Evolutionary conservation across 139 green algal genomes (phyloP), one percentile per base, ranked within the genome.

Genomic region (Zygnema circumcarinatum): DNA sequence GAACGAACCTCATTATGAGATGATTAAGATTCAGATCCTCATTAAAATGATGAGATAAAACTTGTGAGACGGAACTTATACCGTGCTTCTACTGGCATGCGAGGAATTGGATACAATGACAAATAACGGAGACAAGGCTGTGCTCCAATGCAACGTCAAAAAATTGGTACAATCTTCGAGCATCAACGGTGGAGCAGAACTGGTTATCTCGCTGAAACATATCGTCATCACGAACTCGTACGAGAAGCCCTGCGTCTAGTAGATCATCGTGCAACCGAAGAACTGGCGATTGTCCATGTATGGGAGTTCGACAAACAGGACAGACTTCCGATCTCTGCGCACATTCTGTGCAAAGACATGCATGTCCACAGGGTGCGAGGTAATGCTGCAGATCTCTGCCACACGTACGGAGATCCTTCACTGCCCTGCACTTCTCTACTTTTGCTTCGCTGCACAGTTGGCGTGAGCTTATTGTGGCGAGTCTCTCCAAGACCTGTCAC

Each of bases 21-120:
- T n/a, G n/a, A n/a, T n/a, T n/a, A n/a, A n/a, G n/a, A n/a, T n/a
- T n/a, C n/a, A n/a, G n/a, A n/a, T n/a, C n/a, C n/a, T n/a, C n/a
- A n/a, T n/a, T n/a, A n/a, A n/a, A n/a, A n/a, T n/a, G n/a, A n/a
- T n/a, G n/a, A n/a, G n/a, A n/a, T n/a, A n/a, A n/a, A n/a, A n/a
- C n/a, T n/a, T n/a, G n/a, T n/a, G n/a, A n/a, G n/a, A n/a, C n/a
- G n/a, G n/a, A n/a, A n/a, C n/a, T n/a, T n/a, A n/a, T n/a, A n/a
- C n/a, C n/a, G n/a, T n/a, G n/a, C n/a, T n/a, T n/a, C n/a, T n/a
- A n/a, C n/a, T n/a, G n/a, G n/a, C n/a, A n/a, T n/a, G n/a, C n/a
- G n/a, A 78, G 16, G 16, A 78, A 78, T 56, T 25, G 69, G 69
- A 78, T 78, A 78, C 69, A 78, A 11, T 78, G 7, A 56, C 69